A percentile compares a stretch with the other conserved stretches of the same genome.
These are phyloP conservation scores for Trichoderma gamsii DNA, from an alignment of 495 filamentous ascomycete genomes.

Conservation along the genomic window DNA sequence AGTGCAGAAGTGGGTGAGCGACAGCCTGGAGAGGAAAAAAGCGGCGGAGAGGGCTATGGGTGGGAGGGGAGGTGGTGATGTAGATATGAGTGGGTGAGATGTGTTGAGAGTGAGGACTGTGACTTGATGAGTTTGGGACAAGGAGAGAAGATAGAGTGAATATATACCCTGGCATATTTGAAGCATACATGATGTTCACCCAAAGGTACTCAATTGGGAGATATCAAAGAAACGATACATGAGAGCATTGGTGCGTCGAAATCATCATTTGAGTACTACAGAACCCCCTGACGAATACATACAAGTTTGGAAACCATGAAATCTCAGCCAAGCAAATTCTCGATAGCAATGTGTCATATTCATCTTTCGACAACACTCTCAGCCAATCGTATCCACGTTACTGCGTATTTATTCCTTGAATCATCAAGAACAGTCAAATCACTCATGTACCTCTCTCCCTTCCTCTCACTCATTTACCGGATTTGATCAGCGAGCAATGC, in stretches of 20 bases:
- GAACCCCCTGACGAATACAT: not conserved
- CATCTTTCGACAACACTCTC: not conserved
- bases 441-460: not conserved
- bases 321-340: not conserved
- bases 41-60: slow-evolving; percentile 45
- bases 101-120: not conserved
- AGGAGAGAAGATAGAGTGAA: not conserved
- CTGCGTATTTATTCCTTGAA: not conserved
- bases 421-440: not conserved
- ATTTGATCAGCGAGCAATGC: not conserved
- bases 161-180: not conserved
- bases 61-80: slow-evolving; percentile 32
- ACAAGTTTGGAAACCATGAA: not conserved
- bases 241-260: not conserved
- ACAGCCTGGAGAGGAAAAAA: slow-evolving; percentile 62
- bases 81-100: slow-evolving; percentile 38
- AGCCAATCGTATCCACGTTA: not conserved
- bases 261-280: not conserved
- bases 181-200: not conserved
- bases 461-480: not conserved
- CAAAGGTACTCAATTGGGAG: too few species aligned
- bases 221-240: not conserved
- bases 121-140: not conserved
- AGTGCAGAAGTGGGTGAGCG: slow-evolving; percentile 75
- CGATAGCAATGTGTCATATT: not conserved